Evolutionary conservation across 306 rosid species (phyloP), one percentile per base, ranked within the genome.

Genomic region (Cicer chorassanicum): DNA sequence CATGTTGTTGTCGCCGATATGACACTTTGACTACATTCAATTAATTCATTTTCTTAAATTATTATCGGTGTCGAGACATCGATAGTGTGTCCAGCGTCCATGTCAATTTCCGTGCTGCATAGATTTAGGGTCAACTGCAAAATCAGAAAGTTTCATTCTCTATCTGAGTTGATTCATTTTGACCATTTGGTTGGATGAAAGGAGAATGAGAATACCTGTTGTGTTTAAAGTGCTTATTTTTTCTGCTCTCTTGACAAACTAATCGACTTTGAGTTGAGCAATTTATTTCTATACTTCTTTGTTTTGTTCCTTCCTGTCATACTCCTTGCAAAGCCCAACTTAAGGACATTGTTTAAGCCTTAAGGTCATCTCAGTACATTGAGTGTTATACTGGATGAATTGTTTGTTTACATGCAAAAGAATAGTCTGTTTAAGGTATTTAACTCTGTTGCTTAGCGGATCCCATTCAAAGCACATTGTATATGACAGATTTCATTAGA

Each of bases 281-380:
- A 12, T 24, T 60, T 56, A 11, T 41, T 68, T 62, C 19, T 40
- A 13, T 56, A 6, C 10, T 16, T 68, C 13, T 50, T 14, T 43
- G 41, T 9, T 46, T 18, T 61, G 46, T 65, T 40, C 69, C 36
- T 42, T 53, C 29, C 73, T 19, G 14, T 59, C 55, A 29, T 39
- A 13, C 60, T 43, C 41, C 48, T 43, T 4, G 4, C 4, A 18
- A 53, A 70, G 13, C 67, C 16, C 63, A 36, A 21, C 12, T 42
- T 70, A 9, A 62, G 59, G 65, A 50, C 56, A 46, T 53, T 60
- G 64, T 59, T 79, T 76, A 65, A 50, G 56, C 68, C n/a, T 79
- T 76, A 65, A 50, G 63, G 76, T n/a, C 72, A 41, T 57, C 69
- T 8, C 38, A 13, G 24, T 16, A 70, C n/a, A 7, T 13, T 29